phyloP scores from a whole-genome alignment of 768 basidiomycete genomes.

The Mycena indigotica region DNA sequence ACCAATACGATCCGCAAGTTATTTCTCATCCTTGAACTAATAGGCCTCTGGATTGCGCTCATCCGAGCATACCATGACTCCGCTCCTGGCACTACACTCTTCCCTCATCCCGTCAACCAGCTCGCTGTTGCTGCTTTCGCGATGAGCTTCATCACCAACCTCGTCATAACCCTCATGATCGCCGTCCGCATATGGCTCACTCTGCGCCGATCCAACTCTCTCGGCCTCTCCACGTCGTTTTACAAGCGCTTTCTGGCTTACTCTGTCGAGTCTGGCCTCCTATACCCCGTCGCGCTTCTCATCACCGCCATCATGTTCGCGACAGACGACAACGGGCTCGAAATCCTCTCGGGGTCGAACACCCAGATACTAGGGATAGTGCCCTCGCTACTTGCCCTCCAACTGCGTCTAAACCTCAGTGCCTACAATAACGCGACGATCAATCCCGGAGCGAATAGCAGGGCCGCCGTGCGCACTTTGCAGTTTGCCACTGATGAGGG shows the following conservation, averaged over 20 bases:
- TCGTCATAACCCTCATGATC: not conserved
- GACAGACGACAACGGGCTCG: not conserved
- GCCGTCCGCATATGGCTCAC: not conserved
- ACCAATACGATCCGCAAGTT: not conserved
- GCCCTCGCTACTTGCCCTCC: not conserved
- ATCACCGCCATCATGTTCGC: not conserved
- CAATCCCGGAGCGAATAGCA: not conserved
- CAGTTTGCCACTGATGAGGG: not conserved
- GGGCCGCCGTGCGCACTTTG: not conserved
- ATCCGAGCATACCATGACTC: not conserved
- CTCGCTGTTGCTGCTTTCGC: not conserved
- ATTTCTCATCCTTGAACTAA: not conserved
- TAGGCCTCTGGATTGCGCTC: not conserved
- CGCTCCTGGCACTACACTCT: not conserved
- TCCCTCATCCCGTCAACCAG: not conserved
- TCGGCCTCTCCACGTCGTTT: not conserved
- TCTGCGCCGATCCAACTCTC: not conserved
- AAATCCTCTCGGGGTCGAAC: not conserved
- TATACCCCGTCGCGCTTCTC: not conserved
- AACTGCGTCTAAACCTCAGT: not conserved
- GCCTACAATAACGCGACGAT: not conserved
- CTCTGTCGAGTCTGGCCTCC: not conserved
- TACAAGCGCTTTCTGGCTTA: not conserved
- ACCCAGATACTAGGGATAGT: not conserved
- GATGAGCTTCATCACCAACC: constrained; percentile 1